Conservation (phyloP, 1,284 basidiomycete species). For the Ustilago nuda region DNA sequence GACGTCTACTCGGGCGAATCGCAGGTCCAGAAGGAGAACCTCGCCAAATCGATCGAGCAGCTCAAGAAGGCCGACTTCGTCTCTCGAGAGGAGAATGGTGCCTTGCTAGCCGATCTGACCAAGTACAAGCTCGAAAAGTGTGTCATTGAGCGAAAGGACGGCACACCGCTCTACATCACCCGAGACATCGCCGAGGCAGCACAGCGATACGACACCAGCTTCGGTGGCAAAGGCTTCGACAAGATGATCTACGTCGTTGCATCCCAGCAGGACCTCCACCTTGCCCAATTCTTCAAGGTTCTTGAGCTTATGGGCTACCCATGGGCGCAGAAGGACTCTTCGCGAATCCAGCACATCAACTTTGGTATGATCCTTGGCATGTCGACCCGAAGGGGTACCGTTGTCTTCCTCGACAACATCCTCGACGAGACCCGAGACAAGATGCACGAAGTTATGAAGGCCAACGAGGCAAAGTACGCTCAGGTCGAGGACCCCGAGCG, state of each 20-base stretch:
- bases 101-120: conserved; percentile 62
- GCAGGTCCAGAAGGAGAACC: conserved; percentile 31
- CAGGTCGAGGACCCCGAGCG: conserved; percentile 87
- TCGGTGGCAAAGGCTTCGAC: conserved; percentile 76
- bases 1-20: conserved; percentile 26
- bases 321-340: conserved; percentile 76
- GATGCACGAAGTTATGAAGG: conserved; percentile 97
- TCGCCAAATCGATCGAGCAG: conserved; percentile 76
- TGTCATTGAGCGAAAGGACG: conserved; percentile 93
- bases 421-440: conserved; percentile 87
- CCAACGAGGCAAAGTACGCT: conserved; percentile 92
- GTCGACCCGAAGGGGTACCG: conserved; percentile 96
- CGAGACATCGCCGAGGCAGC: conserved; percentile 95
- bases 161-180: conserved; percentile 97
- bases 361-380: conserved; percentile 94
- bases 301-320: conserved; percentile 89
- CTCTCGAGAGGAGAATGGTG: conserved; percentile 63
- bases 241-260: conserved; percentile 98
- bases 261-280: conserved; percentile 93
- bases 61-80: conserved; percentile 44
- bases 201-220: conserved; percentile 80
- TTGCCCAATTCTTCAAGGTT: conserved; percentile 93
- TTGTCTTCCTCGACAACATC: conserved; percentile 94
- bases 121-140: conserved; percentile 79
- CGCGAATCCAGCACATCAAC: conserved; percentile 86